These are phyloP conservation scores for Hericium rajendrae DNA, from an alignment of 768 basidiomycete species.

Conservation along the genomic window DNA sequence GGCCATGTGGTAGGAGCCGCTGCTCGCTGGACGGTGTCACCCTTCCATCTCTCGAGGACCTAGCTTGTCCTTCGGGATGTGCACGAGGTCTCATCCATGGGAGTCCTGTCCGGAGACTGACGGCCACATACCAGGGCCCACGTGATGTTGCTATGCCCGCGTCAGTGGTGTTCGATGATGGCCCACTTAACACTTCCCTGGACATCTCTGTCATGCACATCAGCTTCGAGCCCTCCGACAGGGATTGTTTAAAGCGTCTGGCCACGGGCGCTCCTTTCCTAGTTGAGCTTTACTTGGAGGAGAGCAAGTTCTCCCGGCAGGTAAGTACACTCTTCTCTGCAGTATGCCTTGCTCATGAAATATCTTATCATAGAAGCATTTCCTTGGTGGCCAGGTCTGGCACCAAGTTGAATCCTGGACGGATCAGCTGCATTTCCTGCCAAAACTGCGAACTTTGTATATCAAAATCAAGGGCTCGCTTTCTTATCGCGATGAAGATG, in stretches of 20 bases:
- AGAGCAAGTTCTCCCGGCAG: not conserved
- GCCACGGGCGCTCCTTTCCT: not conserved
- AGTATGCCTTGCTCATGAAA: not conserved
- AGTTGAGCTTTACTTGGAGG: not conserved
- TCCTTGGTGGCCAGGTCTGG: not conserved
- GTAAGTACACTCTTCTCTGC: not conserved
- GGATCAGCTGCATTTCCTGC: too few species aligned
- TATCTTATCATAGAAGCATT: not conserved
- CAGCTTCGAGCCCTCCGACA: not conserved
- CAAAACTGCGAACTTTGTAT: too few species aligned
- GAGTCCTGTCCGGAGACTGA: not conserved
- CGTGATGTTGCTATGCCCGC: not conserved
- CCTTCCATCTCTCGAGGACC: not conserved
- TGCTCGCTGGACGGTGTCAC: not conserved
- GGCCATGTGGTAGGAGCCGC: not conserved
- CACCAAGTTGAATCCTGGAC: too few species aligned
- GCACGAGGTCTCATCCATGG: not conserved
- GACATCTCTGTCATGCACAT: not conserved
- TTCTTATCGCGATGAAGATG: too few species aligned
- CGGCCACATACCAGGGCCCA: not conserved
- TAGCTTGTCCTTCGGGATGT: not conserved
- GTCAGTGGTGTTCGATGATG: not conserved
- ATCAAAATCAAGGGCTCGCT: too few species aligned
- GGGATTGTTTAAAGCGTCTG: not conserved
- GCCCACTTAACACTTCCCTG: not conserved